Base-by-base conservation (phyloP, 495 filamentous ascomycete genomes). In the Penicillium psychrofluorescens region DNA sequence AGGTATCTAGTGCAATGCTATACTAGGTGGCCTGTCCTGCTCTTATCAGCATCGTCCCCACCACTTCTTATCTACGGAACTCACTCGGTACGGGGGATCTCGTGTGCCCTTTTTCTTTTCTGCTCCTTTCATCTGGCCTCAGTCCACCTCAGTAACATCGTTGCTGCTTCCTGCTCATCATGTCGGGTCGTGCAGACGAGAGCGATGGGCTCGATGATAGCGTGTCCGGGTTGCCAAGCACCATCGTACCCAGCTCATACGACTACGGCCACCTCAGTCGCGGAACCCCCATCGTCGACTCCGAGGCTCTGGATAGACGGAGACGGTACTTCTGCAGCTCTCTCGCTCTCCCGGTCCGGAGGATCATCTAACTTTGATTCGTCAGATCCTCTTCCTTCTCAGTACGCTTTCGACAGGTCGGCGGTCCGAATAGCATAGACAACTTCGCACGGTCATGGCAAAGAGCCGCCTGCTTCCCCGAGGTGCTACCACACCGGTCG, bases 381-480 rank as follows among this genome's bases (percentile, higher is more conserved):
- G 8, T 4, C 34, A 70, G 68, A 41, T 67, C 64, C 10, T 55
- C 85, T 4, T 95, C 90, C 12, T 72, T 92, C 52, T 86, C 87
- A 35, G 71, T 85, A 56, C 79, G 84, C 31, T 62, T 96, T 16
- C 74, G 85, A 48, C 81, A 94, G 41, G 86, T 83, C 10, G 92
- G 92, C 34, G 92, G 92, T 28, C 84, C 88, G 39, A 98, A 98
- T 62, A 92, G 86, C 58, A 82, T 97, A 53, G 83, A 94, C 51
- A 95, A 90, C 55, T 98, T 98, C 60, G 86, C 92, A 38, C 80
- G 87, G 36, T 94, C 87, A 51, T 97, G 91, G 89, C 88, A 88
- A 56, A 80, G 92, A 55, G 92, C 92, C 30, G 90, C 91, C 4
- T 81, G 76, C 30, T 98, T 96, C 70, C 74, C 77, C 22, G 91